Base-by-base conservation (phyloP, 2,329 filamentous ascomycete genomes). In the Claviceps humidiphila region DNA sequence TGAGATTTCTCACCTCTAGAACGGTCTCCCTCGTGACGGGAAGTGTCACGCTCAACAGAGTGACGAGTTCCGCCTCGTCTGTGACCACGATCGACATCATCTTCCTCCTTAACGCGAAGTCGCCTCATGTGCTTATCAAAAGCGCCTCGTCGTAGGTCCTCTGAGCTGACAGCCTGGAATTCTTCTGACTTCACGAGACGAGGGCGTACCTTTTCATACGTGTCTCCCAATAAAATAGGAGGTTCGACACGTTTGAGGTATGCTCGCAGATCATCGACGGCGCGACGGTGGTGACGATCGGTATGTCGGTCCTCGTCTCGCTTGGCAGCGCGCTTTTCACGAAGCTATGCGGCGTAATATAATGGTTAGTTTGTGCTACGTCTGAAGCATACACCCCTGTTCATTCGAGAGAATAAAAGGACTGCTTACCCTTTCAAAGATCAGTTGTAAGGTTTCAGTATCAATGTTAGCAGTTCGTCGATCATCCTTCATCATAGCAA, bases 41-140 rank as follows among this genome's bases (percentile, higher is more conserved):
- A 69, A 58, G 67, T 58, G 60, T 74, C 71, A 57, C 74, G 71
- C 57, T 81, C 78, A 47, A 62, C 65, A 7, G 72, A 75, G 54
- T 71, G 73, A 56, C 78, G 76, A 41, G 82, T 80, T 51, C 77
- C 42, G 42, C 42, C 74, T 50, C 80, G 78, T 54, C 77, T 75
- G 50, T 74, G 71, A 56, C 77, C 75, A 53, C 79, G 80, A 54
- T 95, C 89, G 37, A 73, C 73, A 57, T 94, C 89, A 52, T 94
- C 89, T 51, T 94, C 87, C 59, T 94, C 87, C 64, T 90, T 90
- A 60, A 97, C 91, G 64, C 84, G 87, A n/a, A 96, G 74, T 49
- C 93, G 87, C 56, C 87, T 86, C 60, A 96, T 82, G 61, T 89
- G 81, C 70, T 95, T 97, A 53, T 96, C 90, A 69, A 96, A 97